Percentiles rank a stretch among this genome's conserved stretches.
phyloP scores from a whole-genome alignment of 2,329 filamentous ascomycete genomes.

The Trichoderma oligosporum region DNA sequence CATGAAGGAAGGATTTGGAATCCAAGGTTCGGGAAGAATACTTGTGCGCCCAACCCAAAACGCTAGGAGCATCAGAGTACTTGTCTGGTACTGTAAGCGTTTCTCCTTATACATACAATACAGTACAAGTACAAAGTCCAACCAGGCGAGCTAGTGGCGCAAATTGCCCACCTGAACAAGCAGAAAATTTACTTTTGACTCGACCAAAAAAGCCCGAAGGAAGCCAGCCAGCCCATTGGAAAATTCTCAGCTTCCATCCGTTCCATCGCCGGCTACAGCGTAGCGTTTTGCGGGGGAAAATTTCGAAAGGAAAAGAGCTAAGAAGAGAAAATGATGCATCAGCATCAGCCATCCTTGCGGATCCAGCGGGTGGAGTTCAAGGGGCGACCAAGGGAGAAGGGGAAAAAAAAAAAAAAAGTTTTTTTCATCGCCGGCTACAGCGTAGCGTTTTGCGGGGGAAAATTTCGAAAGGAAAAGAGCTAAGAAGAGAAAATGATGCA shows the following conservation, averaged over 20 bases:
- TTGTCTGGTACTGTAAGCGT: too few relatives aligned
- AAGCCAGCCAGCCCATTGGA: neutral
- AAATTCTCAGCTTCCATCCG: neutral
- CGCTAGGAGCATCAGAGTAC: too few relatives aligned
- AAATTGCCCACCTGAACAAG: slow-evolving; percentile 7
- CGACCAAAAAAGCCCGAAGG: neutral
- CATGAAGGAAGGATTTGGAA: too few relatives aligned
- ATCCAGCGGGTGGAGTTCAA: too few relatives aligned
- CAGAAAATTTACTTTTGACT: neutral
- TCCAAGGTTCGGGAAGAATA: neutral
- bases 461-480: neutral
- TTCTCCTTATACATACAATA: too few relatives aligned
- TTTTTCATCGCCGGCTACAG: neutral
- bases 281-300: slow-evolving; percentile 20
- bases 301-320: neutral
- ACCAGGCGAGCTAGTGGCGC: neutral
- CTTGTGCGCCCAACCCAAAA: fast-evolving
- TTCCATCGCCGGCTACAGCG: slow-evolving; percentile 1
- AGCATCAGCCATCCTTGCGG: neutral
- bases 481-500: neutral
- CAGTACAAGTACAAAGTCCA: neutral
- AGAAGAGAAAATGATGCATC: neutral
- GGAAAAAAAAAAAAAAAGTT: neutral
- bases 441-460: slow-evolving; percentile 4
- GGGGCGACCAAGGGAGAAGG: neutral